Percentiles rank a stretch among this genome's conserved stretches.
Evolutionary conservation across 2,329 filamentous ascomycete species (phyloP).

Genomic region (Epichloe sp.): DNA sequence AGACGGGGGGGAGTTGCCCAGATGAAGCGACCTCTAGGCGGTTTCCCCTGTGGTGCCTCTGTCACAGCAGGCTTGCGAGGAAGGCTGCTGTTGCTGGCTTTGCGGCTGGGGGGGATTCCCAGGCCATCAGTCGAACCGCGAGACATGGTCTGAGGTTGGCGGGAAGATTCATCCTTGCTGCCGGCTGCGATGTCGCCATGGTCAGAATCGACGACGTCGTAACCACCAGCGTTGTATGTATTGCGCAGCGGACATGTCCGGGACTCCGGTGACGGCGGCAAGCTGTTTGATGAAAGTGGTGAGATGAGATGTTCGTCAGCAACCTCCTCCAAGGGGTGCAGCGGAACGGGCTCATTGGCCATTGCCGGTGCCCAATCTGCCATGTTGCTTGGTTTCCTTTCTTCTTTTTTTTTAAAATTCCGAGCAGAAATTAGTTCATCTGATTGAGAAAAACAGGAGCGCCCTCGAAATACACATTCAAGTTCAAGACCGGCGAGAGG

Average conservation of each 20-base stretch:
- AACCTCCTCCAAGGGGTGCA: neutral
- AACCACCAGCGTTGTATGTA: neutral
- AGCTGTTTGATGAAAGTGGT: neutral
- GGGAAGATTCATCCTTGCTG: neutral
- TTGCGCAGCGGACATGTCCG: no score
- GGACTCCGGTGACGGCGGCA: neutral
- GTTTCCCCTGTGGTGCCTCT: neutral
- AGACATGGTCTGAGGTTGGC: neutral
- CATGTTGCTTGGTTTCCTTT: neutral
- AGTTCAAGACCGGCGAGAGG: no score
- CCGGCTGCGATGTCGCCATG: neutral
- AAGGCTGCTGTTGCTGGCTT: neutral
- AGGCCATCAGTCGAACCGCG: neutral
- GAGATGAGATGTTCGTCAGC: neutral
- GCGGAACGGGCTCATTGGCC: neutral
- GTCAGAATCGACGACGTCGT: neutral
- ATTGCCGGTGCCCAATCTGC: neutral
- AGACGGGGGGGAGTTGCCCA: neutral
- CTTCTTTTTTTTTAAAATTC: neutral
- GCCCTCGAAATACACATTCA: neutral
- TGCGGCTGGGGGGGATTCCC: neutral
- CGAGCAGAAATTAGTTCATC: neutral
- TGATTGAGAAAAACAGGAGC: neutral
- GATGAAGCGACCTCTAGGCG: neutral
- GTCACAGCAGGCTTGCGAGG: neutral